Percentiles rank a stretch among this genome's conserved stretches.
Conservation (phyloP, 441 rosid species). For the Oxalis stricta region DNA sequence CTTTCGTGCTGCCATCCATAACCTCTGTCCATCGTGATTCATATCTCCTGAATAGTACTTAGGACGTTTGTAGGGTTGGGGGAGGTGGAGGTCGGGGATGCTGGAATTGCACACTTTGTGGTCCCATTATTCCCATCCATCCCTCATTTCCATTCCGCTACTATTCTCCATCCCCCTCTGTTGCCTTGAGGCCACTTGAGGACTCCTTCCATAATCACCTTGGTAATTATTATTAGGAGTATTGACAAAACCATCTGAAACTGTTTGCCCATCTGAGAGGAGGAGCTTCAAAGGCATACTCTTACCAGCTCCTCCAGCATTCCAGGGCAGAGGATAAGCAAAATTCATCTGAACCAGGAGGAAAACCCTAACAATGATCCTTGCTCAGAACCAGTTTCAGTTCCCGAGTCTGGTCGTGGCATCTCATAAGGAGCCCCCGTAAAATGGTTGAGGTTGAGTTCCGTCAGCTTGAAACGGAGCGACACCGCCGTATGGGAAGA, state of each 20-base stretch:
- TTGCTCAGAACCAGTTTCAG: slow-evolving; percentile 56
- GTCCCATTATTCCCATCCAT: slow-evolving; percentile 38
- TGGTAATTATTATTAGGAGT: slow-evolving; percentile 34
- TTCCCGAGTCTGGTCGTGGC: slow-evolving; percentile 27
- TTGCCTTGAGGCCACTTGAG: slow-evolving; percentile 19
- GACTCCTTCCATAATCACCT: slow-evolving; percentile 42
- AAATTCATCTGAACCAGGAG: slow-evolving; percentile 42
- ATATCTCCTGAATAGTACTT: slow-evolving; percentile 37
- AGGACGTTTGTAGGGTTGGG: slow-evolving; percentile 30
- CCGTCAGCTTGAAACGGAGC: slow-evolving; percentile 59
- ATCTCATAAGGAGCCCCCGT: slow-evolving; percentile 43
- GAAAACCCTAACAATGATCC: slow-evolving; percentile 65
- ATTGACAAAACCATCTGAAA: slow-evolving; percentile 29
- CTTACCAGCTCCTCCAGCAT: slow-evolving; percentile 26
- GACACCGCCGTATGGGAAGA: slow-evolving; percentile 44
- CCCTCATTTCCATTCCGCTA: slow-evolving; percentile 25
- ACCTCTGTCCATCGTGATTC: slow-evolving; percentile 43
- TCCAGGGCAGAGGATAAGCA: slow-evolving; percentile 69
- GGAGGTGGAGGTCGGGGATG: slow-evolving; percentile 27
- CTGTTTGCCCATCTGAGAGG: slow-evolving; percentile 29
- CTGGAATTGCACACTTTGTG: slow-evolving; percentile 26
- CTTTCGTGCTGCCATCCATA: slow-evolving; percentile 75
- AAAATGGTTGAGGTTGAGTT: slow-evolving; percentile 59
- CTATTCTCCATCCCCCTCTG: slow-evolving; percentile 32
- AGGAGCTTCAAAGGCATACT: slow-evolving; percentile 18